Percentiles rank a stretch among this genome's conserved stretches.
Evolutionary conservation across 352 stramenopile species (phyloP).

Genomic region (Phytophthora pini): DNA sequence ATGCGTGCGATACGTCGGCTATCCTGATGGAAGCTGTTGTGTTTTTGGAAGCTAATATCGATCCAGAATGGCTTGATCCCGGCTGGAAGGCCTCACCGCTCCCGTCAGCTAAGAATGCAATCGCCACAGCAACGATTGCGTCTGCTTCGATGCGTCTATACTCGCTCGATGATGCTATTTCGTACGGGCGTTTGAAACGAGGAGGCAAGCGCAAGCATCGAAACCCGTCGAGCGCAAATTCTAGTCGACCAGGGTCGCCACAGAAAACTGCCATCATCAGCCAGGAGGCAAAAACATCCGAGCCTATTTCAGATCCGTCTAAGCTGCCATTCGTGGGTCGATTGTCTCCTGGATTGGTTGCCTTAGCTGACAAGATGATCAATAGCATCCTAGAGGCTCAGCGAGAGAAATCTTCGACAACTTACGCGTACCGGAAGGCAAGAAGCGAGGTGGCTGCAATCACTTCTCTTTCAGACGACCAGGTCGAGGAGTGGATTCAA

Average conservation of each 20-base stretch:
- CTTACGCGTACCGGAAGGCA: constrained; percentile 57
- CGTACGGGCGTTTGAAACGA: constrained; percentile 73
- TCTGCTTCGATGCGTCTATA: constrained; percentile 79
- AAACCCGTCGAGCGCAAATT: constrained; percentile 32
- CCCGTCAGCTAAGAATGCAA: constrained; percentile 63
- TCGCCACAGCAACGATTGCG: constrained; percentile 69
- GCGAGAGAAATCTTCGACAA: constrained; percentile 55
- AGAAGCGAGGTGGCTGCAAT: constrained; percentile 62
- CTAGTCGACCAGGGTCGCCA: constrained; percentile 36
- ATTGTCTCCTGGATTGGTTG: constrained; percentile 46
- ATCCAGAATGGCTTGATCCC: constrained; percentile 80
- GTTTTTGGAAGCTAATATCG: constrained; percentile 76
- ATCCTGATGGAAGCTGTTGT: constrained; percentile 72
- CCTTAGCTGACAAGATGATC: constrained; percentile 55
- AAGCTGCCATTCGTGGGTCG: constrained; percentile 61
- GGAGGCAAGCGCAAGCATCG: constrained; percentile 55
- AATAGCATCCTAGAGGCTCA: constrained; percentile 59
- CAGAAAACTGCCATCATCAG: constrained; percentile 45
- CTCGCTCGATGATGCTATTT: constrained; percentile 79
- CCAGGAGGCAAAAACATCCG: constrained; percentile 22
- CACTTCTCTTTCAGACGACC: constrained; percentile 59
- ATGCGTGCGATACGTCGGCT: constrained; percentile 54
- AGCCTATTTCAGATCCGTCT: constrained; percentile 37
- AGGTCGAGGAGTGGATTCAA: constrained; percentile 79
- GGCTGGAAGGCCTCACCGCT: constrained; percentile 76